Base-by-base conservation (phyloP, 169 alveolate genomes). In the Cryptosporidium parvum region DNA sequence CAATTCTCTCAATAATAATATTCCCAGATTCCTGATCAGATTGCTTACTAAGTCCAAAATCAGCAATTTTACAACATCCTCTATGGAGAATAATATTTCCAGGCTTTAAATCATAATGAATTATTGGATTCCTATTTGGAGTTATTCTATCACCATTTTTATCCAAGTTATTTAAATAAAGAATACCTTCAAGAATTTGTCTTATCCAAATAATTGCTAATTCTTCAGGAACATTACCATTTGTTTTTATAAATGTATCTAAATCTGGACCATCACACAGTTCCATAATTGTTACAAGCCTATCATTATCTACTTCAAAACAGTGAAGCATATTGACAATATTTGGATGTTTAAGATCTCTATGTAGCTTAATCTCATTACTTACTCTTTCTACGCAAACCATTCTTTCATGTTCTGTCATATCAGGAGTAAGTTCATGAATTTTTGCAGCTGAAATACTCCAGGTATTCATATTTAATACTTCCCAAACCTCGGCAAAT, bases 401-500 rank as follows among this genome's bases (percentile, higher is more conserved):
- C 58, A 94, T 94, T 42, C 97, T 91, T 75, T 95, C 97, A 31
- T 91, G 93, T 53, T 93, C 94, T 51, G 94, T 92, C 96, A 94
- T 94, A 70, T 95, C 97, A 23, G 95, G 93, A 33, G 96, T 94
- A 52, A 95, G 91, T 23, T 94, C 95, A 89, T 95, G 97, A 37
- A 95, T 93, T 75, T 95, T 95, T 42, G 97, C 98, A 9, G 98
- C 98, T 31, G 94, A 94, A 65, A 95, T 95, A 59, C 93, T 94
- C 91, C 95, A 94, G 23, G 97, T 95, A 61, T 94, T 93, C 39
- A 97, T 95, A 75, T 95, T 97, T 45, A 95, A 33, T 23, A 85
- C 97, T 86, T 96, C 98, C 98, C 98, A 96, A 7, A 96, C 98
- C 86, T 96, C 98, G 7, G 97, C 97, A 73, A 96, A 96, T 14